Conservation (phyloP, 2,329 filamentous ascomycete genomes). For the Penicillium hesseltinei region DNA sequence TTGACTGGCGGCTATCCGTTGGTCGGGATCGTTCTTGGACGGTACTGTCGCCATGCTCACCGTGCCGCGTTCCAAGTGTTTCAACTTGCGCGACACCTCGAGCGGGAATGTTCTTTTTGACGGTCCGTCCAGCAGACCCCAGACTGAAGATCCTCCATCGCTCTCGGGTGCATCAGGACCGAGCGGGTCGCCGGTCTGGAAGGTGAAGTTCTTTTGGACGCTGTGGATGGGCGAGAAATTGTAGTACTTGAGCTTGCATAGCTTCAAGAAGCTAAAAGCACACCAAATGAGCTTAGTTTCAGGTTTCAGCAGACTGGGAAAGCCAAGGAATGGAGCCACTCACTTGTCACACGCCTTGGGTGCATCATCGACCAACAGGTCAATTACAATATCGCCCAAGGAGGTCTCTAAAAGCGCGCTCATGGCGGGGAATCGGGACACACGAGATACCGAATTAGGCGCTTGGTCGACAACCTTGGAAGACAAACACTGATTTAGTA, state of each 20-base stretch:
- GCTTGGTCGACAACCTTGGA: not conserved
- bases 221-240: constrained; percentile 93
- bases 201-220: constrained; percentile 92
- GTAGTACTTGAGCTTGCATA: constrained; percentile 99
- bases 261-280: constrained; percentile 79
- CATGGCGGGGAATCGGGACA: constrained; percentile 53
- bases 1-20: constrained; percentile 80
- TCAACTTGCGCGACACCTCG: constrained; percentile 82
- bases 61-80: constrained; percentile 83
- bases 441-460: not conserved
- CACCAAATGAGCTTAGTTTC: constrained; percentile 51
- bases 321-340: constrained; percentile 40
- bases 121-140: constrained; percentile 73
- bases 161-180: constrained; percentile 80
- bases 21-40: constrained; percentile 71
- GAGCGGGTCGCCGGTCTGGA: constrained; percentile 92
- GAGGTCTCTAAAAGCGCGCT: constrained; percentile 93
- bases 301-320: constrained; percentile 52
- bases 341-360: constrained; percentile 95
- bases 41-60: constrained; percentile 97
- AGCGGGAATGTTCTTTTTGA: constrained; percentile 75
- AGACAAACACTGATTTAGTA: not conserved
- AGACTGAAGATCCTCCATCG: constrained; percentile 91
- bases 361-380: constrained; percentile 83
- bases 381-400: constrained; percentile 89